Percentiles rank a stretch among this genome's conserved stretches.
phyloP scores from a whole-genome alignment of 192 early-diverging fungal species.

The Oehlia diaphana region DNA sequence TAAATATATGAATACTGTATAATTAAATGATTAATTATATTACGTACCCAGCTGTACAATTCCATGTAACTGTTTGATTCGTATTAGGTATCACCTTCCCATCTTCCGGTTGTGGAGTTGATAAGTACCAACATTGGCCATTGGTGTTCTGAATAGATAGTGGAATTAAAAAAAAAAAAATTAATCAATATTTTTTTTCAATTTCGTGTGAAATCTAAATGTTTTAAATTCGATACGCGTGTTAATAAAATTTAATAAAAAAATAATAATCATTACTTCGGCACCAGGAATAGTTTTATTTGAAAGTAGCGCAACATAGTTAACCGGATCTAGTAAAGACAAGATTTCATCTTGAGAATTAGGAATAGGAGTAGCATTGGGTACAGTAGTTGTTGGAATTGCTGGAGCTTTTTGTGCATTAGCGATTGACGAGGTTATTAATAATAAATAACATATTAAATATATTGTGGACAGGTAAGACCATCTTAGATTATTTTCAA shows the following conservation, averaged over 20 bases:
- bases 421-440: neutral
- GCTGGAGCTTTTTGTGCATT: neutral
- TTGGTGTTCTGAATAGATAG: neutral
- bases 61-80: neutral
- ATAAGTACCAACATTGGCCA: neutral
- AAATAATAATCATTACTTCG: neutral
- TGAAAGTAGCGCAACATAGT: neutral
- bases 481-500: too few species aligned
- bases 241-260: neutral
- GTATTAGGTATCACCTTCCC: neutral
- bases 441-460: too few species aligned
- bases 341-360: neutral
- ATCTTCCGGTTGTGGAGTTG: neutral
- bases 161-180: neutral
- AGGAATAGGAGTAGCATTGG: neutral
- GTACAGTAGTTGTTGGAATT: neutral
- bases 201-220: too few species aligned
- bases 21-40: neutral
- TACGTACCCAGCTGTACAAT: neutral
- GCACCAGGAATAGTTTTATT: neutral
- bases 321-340: neutral
- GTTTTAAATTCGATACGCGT: too few species aligned
- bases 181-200: neutral
- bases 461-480: too few species aligned
- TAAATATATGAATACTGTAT: neutral